Percentiles rank a stretch among this genome's conserved stretches.
Evolutionary conservation across 2,329 filamentous ascomycete species (phyloP).

Genomic region (Trichoderma oligosporum): DNA sequence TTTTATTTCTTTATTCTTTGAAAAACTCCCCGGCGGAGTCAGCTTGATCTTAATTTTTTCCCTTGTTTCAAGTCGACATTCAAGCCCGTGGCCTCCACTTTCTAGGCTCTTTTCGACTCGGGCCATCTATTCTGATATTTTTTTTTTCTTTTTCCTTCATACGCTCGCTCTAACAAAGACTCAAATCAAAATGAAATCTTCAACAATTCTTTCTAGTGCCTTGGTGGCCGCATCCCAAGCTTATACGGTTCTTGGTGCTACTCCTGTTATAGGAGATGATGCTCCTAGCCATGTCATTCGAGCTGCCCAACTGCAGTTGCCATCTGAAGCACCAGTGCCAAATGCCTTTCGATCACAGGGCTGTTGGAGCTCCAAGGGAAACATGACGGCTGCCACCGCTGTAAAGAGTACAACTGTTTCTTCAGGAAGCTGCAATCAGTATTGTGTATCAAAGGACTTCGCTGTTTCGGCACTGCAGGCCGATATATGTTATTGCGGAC

Average conservation of each 20-base stretch:
- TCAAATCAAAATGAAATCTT: slow-evolving; percentile 31
- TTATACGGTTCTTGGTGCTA: slow-evolving; percentile 24
- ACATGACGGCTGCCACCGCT: slow-evolving; percentile 30
- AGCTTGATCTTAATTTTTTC: slow-evolving; percentile 14
- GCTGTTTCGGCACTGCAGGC: slow-evolving; percentile 59
- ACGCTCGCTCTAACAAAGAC: slow-evolving; percentile 21
- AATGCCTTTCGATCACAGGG: slow-evolving; percentile 46
- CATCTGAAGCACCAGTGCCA: slow-evolving; percentile 36
- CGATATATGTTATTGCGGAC: slow-evolving; percentile 70
- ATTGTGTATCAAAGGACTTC: slow-evolving; percentile 38
- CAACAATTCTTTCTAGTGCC: slow-evolving; percentile 29
- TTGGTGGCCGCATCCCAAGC: slow-evolving; percentile 30
- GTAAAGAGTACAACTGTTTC: slow-evolving; percentile 27
- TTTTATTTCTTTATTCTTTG: slow-evolving; percentile 7
- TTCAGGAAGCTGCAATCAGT: slow-evolving; percentile 40
- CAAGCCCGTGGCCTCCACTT: slow-evolving; percentile 8
- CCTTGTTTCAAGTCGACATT: slow-evolving; percentile 7
- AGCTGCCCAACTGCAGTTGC: slow-evolving; percentile 32
- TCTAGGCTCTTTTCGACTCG: not conserved
- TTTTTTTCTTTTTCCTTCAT: slow-evolving; percentile 17
- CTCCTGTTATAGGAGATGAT: not conserved
- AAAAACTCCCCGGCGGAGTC: slow-evolving; percentile 17
- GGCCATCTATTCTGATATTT: not conserved
- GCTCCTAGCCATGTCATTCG: slow-evolving; percentile 7
- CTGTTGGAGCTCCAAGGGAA: slow-evolving; percentile 46